phyloP scores from a whole-genome alignment of 129 eudicot genomes.

The Dittrichia graveolens region DNA sequence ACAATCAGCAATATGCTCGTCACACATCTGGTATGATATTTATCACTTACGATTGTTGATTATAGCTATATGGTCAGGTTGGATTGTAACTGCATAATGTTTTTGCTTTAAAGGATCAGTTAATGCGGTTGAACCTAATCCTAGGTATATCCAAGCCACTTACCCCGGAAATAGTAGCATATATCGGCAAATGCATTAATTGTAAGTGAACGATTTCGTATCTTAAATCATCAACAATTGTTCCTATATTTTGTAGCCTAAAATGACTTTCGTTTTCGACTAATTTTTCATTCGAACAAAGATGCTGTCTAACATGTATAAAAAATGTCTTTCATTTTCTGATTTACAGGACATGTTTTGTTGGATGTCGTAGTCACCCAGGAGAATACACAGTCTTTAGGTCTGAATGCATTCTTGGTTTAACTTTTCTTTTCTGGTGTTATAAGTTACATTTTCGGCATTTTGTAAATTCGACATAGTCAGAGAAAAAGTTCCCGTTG shows the following conservation, averaged over 20 bases:
- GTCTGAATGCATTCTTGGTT: conserved; percentile 4
- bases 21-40: conserved; percentile 35
- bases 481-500: not conserved
- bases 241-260: not conserved
- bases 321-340: not conserved
- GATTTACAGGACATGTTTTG: conserved; percentile 3
- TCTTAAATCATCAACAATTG: not conserved
- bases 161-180: conserved; percentile 42
- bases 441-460: conserved; percentile 3
- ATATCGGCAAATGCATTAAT: conserved; percentile 34
- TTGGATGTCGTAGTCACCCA: no score
- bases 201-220: conserved; percentile 36
- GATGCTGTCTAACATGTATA: not conserved
- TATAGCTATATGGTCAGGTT: conserved; percentile 4
- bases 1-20: conserved; percentile 34
- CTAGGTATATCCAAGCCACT: conserved; percentile 38
- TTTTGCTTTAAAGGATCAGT: conserved; percentile 45
- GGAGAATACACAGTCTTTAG: not conserved
- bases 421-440: not conserved
- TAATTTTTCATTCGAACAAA: not conserved
- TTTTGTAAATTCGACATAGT: conserved; percentile 10
- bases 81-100: not conserved
- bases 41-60: not conserved
- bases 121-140: conserved; percentile 34
- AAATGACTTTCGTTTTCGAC: not conserved